Percentiles rank a stretch among this genome's conserved stretches.
Evolutionary conservation across 1,284 basidiomycete genomes (phyloP).

Genomic region (Sanghuangporus baumii): DNA sequence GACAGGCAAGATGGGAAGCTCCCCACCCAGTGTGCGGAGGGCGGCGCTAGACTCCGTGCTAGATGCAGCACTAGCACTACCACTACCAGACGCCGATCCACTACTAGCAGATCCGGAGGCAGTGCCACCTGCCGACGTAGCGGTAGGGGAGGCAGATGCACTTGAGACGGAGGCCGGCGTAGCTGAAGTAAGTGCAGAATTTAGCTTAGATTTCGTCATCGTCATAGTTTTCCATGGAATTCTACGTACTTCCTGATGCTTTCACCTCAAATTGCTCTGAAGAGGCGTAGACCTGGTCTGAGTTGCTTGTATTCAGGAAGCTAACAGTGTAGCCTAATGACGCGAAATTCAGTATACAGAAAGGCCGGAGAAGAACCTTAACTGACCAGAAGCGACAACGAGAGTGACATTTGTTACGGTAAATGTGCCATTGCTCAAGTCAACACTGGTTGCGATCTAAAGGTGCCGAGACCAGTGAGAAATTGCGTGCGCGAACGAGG

Average conservation of each 20-base stretch:
- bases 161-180: conserved; percentile 13
- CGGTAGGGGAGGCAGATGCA: conserved; percentile 9
- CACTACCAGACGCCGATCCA: background rate
- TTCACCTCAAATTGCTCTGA: conserved; percentile 36
- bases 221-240: background rate
- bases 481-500: background rate
- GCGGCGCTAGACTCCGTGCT: conserved; percentile 7
- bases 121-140: conserved; percentile 13
- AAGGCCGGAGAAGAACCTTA: background rate
- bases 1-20: conserved; percentile 8
- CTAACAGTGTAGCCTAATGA: conserved; percentile 34
- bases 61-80: background rate
- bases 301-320: conserved; percentile 40
- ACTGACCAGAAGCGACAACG: conserved; percentile 22
- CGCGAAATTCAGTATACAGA: background rate
- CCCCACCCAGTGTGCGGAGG: background rate
- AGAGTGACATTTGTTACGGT: conserved; percentile 36
- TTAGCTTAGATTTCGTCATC: background rate
- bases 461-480: conserved; percentile 8
- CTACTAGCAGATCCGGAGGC: conserved; percentile 3
- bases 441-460: conserved; percentile 29
- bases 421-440: conserved; percentile 26
- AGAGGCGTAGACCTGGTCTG: conserved; percentile 35
- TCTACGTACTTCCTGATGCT: conserved; percentile 31
- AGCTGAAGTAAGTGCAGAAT: conserved; percentile 1